phyloP scores from a whole-genome alignment of 495 filamentous ascomycete species.

The Aspergillus haitiensis region DNA sequence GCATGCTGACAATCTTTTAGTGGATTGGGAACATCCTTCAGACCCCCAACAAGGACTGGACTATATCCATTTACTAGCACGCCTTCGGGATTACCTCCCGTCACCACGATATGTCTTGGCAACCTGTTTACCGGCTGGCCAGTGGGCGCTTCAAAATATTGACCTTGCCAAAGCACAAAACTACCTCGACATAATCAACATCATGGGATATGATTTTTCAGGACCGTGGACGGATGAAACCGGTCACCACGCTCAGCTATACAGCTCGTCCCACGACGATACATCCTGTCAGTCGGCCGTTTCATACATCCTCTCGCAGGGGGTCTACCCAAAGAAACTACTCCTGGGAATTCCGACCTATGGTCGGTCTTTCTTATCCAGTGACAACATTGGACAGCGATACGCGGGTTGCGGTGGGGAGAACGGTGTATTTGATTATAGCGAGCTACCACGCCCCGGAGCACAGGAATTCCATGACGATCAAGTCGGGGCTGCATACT shows the following conservation, averaged over 20 bases:
- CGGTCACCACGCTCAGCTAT: conserved; percentile 81
- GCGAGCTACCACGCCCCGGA: conserved; percentile 69
- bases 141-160: conserved; percentile 74
- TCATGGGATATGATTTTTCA: conserved; percentile 88
- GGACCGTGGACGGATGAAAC: conserved; percentile 69
- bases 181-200: conserved; percentile 76
- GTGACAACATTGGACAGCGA: conserved; percentile 60
- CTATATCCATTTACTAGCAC: conserved; percentile 70
- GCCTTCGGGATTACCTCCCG: conserved; percentile 69
- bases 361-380: conserved; percentile 76
- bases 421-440: conserved; percentile 82
- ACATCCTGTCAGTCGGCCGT: conserved; percentile 68
- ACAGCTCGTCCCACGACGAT: conserved; percentile 54
- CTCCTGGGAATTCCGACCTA: conserved; percentile 79
- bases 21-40: conserved; percentile 89
- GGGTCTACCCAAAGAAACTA: conserved; percentile 72
- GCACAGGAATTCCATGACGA: conserved; percentile 69
- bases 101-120: conserved; percentile 72
- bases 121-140: conserved; percentile 77
- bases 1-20: conserved; percentile 40
- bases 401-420: conserved; percentile 68
- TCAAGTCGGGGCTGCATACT: conserved; percentile 69
- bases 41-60: conserved; percentile 66
- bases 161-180: conserved; percentile 62
- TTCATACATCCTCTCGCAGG: conserved; percentile 61